Conservation (phyloP, 1,284 basidiomycete genomes). For the Sporisorium iseilematis-ciliati region DNA sequence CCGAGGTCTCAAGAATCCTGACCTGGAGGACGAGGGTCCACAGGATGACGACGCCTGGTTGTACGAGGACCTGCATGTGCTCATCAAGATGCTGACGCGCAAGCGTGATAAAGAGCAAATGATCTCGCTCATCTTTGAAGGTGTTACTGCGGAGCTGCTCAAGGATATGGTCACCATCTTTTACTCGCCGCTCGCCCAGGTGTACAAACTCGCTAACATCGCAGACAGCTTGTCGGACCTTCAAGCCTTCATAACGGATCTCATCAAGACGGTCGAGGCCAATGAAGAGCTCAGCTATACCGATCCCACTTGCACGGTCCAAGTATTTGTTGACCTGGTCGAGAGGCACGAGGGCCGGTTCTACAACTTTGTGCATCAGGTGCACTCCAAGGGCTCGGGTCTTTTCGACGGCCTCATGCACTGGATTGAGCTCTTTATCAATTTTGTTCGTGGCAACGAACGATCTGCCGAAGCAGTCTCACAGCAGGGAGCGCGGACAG, state of each 20-base stretch:
- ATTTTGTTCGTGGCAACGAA: slow-evolving; percentile 89
- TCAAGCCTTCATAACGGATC: slow-evolving; percentile 94
- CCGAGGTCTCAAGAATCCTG: slow-evolving; percentile 53
- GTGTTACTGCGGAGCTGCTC: slow-evolving; percentile 90
- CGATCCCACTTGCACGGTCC: slow-evolving; percentile 87
- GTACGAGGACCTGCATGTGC: slow-evolving; percentile 68
- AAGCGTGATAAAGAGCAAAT: slow-evolving; percentile 91
- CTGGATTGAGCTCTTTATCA: slow-evolving; percentile 96
- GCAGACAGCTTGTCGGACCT: slow-evolving; percentile 91
- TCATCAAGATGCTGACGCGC: slow-evolving; percentile 70
- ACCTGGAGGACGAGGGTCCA: slow-evolving; percentile 75
- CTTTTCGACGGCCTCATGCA: slow-evolving; percentile 94
- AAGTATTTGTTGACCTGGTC: slow-evolving; percentile 93
- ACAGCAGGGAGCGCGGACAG: slow-evolving; percentile 69
- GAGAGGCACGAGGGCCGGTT: slow-evolving; percentile 94
- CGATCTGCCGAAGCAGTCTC: slow-evolving; percentile 71
- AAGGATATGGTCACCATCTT: slow-evolving; percentile 99
- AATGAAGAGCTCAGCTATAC: slow-evolving; percentile 87
- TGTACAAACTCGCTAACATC: slow-evolving; percentile 97
- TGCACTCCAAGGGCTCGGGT: slow-evolving; percentile 94
- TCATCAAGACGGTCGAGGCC: slow-evolving; percentile 92
- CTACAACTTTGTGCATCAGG: slow-evolving; percentile 97
- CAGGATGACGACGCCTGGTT: slow-evolving; percentile 68
- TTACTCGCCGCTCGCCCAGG: slow-evolving; percentile 96
- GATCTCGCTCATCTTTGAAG: slow-evolving; percentile 94